A percentile compares a stretch with the other conserved stretches of the same genome.
These are phyloP conservation scores for Trichoderma sp. DNA, from an alignment of 2,329 filamentous ascomycete species.

Conservation along the genomic window DNA sequence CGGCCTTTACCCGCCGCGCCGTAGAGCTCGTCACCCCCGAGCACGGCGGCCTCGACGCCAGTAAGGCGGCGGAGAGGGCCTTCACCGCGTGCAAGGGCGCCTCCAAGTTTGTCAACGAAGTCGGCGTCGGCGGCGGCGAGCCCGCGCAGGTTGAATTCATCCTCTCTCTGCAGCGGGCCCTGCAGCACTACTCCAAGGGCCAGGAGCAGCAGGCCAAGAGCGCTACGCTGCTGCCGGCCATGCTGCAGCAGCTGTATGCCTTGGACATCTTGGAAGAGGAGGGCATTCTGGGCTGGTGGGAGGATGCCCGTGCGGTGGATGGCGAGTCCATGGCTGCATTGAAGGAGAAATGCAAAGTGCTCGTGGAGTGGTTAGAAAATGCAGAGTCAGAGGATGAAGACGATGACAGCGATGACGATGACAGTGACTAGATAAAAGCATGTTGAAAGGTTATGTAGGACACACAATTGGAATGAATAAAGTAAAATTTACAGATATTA, in stretches of 20 bases:
- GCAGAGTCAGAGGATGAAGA: slow-evolving; percentile 72
- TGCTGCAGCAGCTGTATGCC: slow-evolving; percentile 83
- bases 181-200: slow-evolving; percentile 62
- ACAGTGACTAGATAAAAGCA: slow-evolving; percentile 16
- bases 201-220: slow-evolving; percentile 48
- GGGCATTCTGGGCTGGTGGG: slow-evolving; percentile 87
- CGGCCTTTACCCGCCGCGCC: slow-evolving; percentile 81
- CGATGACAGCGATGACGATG: slow-evolving; percentile 37
- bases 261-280: slow-evolving; percentile 87
- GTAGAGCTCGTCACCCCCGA: slow-evolving; percentile 63
- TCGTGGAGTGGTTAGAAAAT: slow-evolving; percentile 83
- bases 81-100: slow-evolving; percentile 58
- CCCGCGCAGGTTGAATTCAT: slow-evolving; percentile 86
- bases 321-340: slow-evolving; percentile 70
- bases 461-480: neutral
- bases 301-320: slow-evolving; percentile 65
- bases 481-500: neutral
- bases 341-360: slow-evolving; percentile 70
- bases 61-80: slow-evolving; percentile 64
- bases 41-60: slow-evolving; percentile 56
- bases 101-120: slow-evolving; percentile 58
- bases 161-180: slow-evolving; percentile 77
- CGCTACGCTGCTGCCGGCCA: slow-evolving; percentile 70
- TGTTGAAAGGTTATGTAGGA: neutral
- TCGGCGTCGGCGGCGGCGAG: slow-evolving; percentile 64